Base-by-base conservation (phyloP, 139 green algal species). In the Chlorella sorokiniana region DNA sequence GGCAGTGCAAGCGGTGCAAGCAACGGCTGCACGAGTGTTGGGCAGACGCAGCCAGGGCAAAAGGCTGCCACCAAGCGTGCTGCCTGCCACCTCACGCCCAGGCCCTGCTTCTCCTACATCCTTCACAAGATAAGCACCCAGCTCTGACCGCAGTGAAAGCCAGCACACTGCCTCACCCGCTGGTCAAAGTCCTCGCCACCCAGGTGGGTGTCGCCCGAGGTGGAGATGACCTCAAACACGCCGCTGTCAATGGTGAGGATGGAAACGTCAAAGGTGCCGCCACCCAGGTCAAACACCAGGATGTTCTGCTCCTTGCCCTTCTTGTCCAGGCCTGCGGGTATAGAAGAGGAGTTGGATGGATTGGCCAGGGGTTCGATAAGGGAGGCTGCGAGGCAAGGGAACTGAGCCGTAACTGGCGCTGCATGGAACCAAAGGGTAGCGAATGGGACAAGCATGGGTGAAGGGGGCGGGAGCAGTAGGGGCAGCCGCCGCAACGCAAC, bases 151-250 rank as follows among this genome's bases (percentile, higher is more conserved):
- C 14, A 25, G 48, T 56, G 48, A 29, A 42, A 40, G 62, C 62
- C 38, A 40, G 31, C 62, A 40, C 31, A 40, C 62, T 38, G 27
- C 62, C 31, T 40, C 4, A 99, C 89, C 52, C 93, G 89, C 86
- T 99, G 94, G 91, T 99, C 97, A 89, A 99, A 99, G 91, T 99
- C 97, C 92, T 99, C 96, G n/a, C 90, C 94, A 63, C 97, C 97
- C 84, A 99, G 85, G 82, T 99, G 95, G 37, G 96, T 99, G 89
- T 99, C 97, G 44, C 97, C 95, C 54, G 91, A 93, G 51, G 95
- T 99, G 40, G 95, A 95, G 40, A 98, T 86, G 22, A 97, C 94
- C 95, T 99, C 96, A 70, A 99, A 99, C 10, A 98, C 93, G 59
- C 96, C 97, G 74, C 95, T 94, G 88, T 99, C 96, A 82, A 99